phyloP scores from a whole-genome alignment of 2,329 filamentous ascomycete genomes.

The Fonsecaea multimorphosa region DNA sequence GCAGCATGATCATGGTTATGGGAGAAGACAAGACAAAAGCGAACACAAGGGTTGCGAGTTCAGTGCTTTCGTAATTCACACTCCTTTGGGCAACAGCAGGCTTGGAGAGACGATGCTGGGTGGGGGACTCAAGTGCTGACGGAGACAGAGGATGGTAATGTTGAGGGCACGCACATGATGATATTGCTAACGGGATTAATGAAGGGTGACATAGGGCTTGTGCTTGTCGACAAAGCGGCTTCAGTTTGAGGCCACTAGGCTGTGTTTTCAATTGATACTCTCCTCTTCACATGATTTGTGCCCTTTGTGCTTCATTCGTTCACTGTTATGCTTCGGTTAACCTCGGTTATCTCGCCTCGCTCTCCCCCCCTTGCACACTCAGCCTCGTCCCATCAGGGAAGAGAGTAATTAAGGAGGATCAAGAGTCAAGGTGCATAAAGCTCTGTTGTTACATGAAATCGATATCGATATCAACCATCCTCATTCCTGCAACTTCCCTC shows the following conservation, averaged over 20 bases:
- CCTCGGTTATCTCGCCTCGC: not conserved
- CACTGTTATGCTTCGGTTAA: not conserved
- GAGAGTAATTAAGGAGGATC: no score
- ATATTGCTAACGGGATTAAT: not conserved
- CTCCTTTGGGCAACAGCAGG: slow-evolving; percentile 1
- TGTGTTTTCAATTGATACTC: not conserved
- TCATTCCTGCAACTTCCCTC: not conserved
- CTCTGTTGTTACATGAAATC: not conserved
- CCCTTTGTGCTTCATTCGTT: not conserved
- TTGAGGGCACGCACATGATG: not conserved
- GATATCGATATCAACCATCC: no score
- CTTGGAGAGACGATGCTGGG: not conserved
- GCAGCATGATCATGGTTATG: not conserved
- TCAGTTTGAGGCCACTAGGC: not conserved
- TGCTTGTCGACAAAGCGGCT: not conserved
- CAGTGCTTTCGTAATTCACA: not conserved
- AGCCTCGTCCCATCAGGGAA: not conserved
- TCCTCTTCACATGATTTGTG: not conserved
- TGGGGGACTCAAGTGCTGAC: not conserved
- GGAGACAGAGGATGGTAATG: not conserved
- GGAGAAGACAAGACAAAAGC: not conserved
- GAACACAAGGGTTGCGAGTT: not conserved
- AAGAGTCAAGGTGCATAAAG: no score
- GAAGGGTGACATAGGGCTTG: not conserved
- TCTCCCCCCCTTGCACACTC: not conserved